Conservation (phyloP, 805 yeast genomes). For the Naumovozyma castellii region DNA sequence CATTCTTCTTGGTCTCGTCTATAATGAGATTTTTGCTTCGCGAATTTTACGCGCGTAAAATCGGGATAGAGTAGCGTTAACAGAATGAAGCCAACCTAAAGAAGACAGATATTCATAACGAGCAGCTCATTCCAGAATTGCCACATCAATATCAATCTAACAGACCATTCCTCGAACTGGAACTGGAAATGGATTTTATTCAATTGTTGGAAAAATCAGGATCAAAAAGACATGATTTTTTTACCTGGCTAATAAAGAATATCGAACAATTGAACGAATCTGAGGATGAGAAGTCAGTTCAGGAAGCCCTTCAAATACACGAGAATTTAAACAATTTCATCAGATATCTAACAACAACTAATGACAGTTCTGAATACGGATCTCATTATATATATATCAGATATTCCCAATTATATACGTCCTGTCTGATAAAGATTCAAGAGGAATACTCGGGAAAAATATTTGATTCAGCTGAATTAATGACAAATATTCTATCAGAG, state of each 20-base stretch:
- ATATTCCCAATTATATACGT: slow-evolving; percentile 16
- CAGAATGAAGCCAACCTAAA: too few relatives aligned
- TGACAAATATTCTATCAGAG: slow-evolving; percentile 23
- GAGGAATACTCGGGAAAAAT: slow-evolving; percentile 15
- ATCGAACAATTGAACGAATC: slow-evolving; percentile 7
- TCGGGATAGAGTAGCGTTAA: too few relatives aligned
- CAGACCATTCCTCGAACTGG: too few relatives aligned
- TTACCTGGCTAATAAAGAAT: slow-evolving; percentile 16
- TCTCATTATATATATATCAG: slow-evolving; percentile 18
- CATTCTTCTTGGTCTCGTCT: too few relatives aligned
- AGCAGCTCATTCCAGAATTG: too few relatives aligned
- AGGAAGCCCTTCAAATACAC: not conserved
- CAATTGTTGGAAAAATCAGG: slow-evolving; percentile 5
- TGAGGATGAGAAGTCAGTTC: not conserved
- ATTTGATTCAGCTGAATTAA: slow-evolving; percentile 22
- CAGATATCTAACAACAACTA: slow-evolving; percentile 5
- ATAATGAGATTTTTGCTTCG: too few relatives aligned
- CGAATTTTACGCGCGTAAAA: too few relatives aligned
- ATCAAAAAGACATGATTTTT: slow-evolving; percentile 17
- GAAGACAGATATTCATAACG: too few relatives aligned
- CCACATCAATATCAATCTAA: too few relatives aligned
- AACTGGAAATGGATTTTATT: not conserved
- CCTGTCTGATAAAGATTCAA: slow-evolving; percentile 9
- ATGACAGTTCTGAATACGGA: slow-evolving; percentile 8
- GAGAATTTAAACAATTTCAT: slow-evolving; percentile 10